These are phyloP conservation scores for Mollisiaceae sp. DNA, from an alignment of 2,329 filamentous ascomycete genomes.

Conservation along the genomic window DNA sequence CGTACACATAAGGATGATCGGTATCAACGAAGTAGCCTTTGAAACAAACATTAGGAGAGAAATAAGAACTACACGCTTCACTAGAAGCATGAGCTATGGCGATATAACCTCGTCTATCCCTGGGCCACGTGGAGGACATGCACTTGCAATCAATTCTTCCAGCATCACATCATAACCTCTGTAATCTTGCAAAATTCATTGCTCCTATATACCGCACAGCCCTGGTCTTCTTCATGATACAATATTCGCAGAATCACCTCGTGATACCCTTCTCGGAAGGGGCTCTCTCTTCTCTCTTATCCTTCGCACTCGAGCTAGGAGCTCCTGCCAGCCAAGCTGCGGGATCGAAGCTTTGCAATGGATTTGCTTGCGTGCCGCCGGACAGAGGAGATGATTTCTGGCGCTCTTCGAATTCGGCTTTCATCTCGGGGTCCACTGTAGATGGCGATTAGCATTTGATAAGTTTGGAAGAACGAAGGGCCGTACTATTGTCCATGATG, in stretches of 20 bases:
- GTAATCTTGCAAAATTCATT: neutral
- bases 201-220: neutral
- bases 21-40: no score
- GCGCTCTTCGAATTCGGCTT: slow-evolving; percentile 89
- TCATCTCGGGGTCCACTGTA: slow-evolving; percentile 94
- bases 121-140: neutral
- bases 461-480: slow-evolving; percentile 34
- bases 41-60: no score
- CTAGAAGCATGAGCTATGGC: no score
- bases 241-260: slow-evolving; percentile 23
- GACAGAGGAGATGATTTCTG: slow-evolving; percentile 77
- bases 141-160: neutral
- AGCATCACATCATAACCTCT: no score
- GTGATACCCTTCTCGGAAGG: slow-evolving; percentile 34
- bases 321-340: slow-evolving; percentile 70
- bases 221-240: no score
- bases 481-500: slow-evolving; percentile 92
- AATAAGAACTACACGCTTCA: no score
- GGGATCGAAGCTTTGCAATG: slow-evolving; percentile 68
- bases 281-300: slow-evolving; percentile 36
- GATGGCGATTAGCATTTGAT: slow-evolving; percentile 2
- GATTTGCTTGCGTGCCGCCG: slow-evolving; percentile 54
- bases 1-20: no score
- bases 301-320: slow-evolving; percentile 16
- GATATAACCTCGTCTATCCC: neutral